Conservation (phyloP, 192 early-diverging fungal species). For the Jimgerdemannia flammicorona region DNA sequence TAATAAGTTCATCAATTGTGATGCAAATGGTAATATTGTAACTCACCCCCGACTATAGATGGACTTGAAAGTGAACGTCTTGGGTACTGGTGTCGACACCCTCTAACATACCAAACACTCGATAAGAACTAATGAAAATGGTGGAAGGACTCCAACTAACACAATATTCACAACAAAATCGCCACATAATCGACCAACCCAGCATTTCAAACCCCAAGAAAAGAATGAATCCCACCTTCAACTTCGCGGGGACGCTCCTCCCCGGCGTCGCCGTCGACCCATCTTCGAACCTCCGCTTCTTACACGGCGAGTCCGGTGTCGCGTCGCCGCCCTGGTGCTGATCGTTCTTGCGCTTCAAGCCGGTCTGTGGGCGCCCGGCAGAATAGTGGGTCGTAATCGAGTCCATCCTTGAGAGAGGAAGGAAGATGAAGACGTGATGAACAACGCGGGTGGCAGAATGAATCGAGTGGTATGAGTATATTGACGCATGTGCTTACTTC, state of each 20-base stretch:
- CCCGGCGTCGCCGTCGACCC: neutral
- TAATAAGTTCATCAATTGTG: too few relatives aligned
- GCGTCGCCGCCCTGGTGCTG: neutral
- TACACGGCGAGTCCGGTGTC: neutral
- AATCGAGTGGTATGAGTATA: too few relatives aligned
- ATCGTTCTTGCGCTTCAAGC: neutral
- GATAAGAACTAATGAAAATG: neutral
- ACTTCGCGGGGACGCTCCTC: neutral
- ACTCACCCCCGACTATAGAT: neutral
- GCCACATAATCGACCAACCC: too few relatives aligned
- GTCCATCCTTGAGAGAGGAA: neutral
- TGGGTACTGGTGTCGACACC: too few relatives aligned
- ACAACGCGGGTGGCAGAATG: neutral
- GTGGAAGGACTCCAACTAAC: too few relatives aligned
- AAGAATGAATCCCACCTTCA: neutral
- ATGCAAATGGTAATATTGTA: too few relatives aligned
- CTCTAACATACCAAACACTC: neutral
- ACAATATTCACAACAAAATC: too few relatives aligned
- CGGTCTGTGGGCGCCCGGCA: neutral
- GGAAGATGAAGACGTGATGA: neutral
- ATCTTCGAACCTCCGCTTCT: neutral
- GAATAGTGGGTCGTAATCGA: neutral
- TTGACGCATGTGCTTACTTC: neutral
- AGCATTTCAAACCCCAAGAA: too few relatives aligned
- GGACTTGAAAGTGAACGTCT: neutral